A percentile compares a stretch with the other conserved stretches of the same genome.
Evolutionary conservation across 225 moss, liverwort and hornwort genomes (phyloP).

Genomic region (Sphagnum contortum): DNA sequence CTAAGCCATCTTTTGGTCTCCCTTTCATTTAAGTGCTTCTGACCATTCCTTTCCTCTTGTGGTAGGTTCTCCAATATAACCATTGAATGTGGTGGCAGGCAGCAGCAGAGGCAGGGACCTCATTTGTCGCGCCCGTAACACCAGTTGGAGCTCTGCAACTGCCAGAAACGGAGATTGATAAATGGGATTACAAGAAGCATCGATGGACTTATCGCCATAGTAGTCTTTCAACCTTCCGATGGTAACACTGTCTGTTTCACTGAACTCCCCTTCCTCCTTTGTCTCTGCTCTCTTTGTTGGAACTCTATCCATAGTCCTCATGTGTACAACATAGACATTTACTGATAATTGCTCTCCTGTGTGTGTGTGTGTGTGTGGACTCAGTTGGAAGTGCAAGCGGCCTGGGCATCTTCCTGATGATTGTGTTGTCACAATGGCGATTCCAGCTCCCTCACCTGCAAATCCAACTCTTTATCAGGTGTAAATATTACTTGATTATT

Average conservation of each 20-base stretch:
- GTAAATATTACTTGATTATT: not conserved
- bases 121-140: slow-evolving; percentile 28
- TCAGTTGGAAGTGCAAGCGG: slow-evolving; percentile 72
- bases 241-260: slow-evolving; percentile 12
- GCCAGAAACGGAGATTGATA: slow-evolving; percentile 45
- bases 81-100: slow-evolving; percentile 12
- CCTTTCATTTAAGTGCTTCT: too few relatives aligned
- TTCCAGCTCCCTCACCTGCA: slow-evolving; percentile 36
- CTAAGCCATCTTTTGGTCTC: too few relatives aligned
- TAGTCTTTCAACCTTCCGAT: slow-evolving; percentile 54
- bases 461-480: slow-evolving; percentile 40
- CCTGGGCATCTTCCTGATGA: slow-evolving; percentile 61
- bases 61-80: too few relatives aligned
- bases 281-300: not conserved
- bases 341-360: too few relatives aligned
- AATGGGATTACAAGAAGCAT: slow-evolving; percentile 48
- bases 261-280: not conserved
- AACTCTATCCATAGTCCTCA: too few relatives aligned
- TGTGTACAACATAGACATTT: too few relatives aligned
- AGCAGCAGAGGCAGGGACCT: slow-evolving; percentile 13
- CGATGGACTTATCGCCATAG: slow-evolving; percentile 45
- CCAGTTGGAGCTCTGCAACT: slow-evolving; percentile 40
- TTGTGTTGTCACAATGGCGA: slow-evolving; percentile 46
- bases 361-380: not conserved
- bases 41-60: too few relatives aligned